Evolutionary conservation across 805 yeast species (phyloP).

Genomic region (Hagleromyces aurorensis): DNA sequence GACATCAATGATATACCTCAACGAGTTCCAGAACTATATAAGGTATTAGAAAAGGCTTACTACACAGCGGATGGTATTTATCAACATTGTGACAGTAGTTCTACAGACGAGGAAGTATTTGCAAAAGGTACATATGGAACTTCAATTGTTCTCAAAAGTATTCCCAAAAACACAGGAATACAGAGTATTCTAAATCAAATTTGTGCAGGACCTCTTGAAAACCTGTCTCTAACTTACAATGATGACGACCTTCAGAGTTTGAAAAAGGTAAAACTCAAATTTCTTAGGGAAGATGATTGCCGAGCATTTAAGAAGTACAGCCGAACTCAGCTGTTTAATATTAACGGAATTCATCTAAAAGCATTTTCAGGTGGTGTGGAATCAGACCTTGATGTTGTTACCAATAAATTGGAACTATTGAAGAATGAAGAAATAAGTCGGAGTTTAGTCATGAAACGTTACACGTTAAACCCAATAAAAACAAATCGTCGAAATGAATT

Average conservation of each 20-base stretch:
- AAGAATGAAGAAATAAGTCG: constrained; percentile 45
- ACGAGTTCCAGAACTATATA: constrained; percentile 8
- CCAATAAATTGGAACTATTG: too few species aligned
- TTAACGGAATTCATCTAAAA: constrained; percentile 47
- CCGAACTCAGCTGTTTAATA: constrained; percentile 43
- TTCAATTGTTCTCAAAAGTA: constrained; percentile 32
- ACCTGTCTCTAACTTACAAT: constrained; percentile 29
- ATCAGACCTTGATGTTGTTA: too few species aligned
- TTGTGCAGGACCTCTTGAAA: constrained; percentile 65
- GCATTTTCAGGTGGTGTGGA: too few species aligned
- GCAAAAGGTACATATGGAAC: too few species aligned
- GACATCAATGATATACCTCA: constrained; percentile 10
- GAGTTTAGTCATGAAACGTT: constrained; percentile 42
- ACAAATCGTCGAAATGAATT: constrained; percentile 6
- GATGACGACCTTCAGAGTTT: constrained; percentile 11
- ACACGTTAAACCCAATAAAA: constrained; percentile 4
- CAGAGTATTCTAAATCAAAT: constrained; percentile 46
- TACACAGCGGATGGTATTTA: constrained; percentile 1
- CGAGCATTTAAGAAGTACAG: constrained; percentile 43
- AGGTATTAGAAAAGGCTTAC: constrained; percentile 5
- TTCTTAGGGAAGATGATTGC: constrained; percentile 48
- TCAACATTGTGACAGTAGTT: constrained; percentile 3
- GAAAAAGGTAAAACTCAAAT: constrained; percentile 40
- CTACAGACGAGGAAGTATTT: constrained; percentile 4
- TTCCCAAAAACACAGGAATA: constrained; percentile 40